A percentile compares a stretch with the other conserved stretches of the same genome.
These are phyloP conservation scores for Podaxis pistillaris DNA, from an alignment of 768 basidiomycete species.

Conservation along the genomic window DNA sequence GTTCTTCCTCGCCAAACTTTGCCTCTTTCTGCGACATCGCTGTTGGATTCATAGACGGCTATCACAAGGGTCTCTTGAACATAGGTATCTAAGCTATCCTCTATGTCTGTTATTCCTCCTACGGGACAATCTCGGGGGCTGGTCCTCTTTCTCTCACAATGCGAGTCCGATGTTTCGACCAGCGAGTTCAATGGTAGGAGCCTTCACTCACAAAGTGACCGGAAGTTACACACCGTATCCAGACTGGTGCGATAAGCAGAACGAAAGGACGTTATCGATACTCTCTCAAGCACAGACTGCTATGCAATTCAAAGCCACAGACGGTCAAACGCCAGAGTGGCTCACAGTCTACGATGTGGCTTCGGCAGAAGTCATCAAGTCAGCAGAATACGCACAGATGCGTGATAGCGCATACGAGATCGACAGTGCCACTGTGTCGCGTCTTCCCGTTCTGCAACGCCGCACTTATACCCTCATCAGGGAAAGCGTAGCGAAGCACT, in stretches of 20 bases:
- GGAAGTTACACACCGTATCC: neutral
- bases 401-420: conserved; percentile 23
- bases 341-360: conserved; percentile 29
- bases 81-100: neutral
- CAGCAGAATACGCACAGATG: conserved; percentile 25
- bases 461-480: conserved; percentile 24
- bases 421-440: conserved; percentile 24
- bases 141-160: conserved; percentile 31
- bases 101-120: neutral
- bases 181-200: conserved; percentile 31
- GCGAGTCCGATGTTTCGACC: conserved; percentile 26
- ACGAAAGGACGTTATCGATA: conserved; percentile 28
- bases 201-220: neutral
- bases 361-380: conserved; percentile 20
- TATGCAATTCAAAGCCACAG: conserved; percentile 32
- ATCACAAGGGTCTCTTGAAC: neutral
- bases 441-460: conserved; percentile 24
- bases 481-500: conserved; percentile 15
- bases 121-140: conserved; percentile 18
- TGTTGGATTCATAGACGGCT: neutral
- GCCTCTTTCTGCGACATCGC: neutral
- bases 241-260: conserved; percentile 39
- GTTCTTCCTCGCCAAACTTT: no score
- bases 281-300: conserved; percentile 29
- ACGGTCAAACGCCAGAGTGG: conserved; percentile 24